Evolutionary conservation across 1,284 basidiomycete species (phyloP).

Genomic region (Sporisorium reilianum): DNA sequence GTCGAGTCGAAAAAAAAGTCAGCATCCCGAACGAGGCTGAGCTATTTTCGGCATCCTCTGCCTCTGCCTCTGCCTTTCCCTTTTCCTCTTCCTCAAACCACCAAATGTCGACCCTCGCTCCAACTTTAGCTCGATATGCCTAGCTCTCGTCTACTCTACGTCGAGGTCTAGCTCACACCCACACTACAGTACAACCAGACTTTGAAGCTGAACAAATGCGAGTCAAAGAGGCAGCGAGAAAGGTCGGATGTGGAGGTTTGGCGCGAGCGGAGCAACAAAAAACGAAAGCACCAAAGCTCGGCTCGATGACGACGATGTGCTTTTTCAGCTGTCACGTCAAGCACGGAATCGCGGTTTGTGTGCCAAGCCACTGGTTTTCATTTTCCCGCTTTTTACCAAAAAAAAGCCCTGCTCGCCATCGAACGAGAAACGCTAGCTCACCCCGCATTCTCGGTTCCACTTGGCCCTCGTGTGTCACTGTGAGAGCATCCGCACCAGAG

Average conservation of each 20-base stretch:
- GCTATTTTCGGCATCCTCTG: not conserved
- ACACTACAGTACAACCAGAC: too few species aligned
- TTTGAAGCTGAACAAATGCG: not conserved
- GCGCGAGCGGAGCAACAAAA: not conserved
- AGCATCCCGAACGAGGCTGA: not conserved
- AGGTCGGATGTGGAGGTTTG: not conserved
- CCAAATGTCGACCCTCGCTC: not conserved
- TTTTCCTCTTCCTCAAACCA: too few species aligned
- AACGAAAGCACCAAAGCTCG: not conserved
- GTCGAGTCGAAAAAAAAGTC: too few species aligned
- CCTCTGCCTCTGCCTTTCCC: not conserved
- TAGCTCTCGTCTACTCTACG: too few species aligned
- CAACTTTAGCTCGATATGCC: too few species aligned
- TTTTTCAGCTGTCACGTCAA: not conserved
- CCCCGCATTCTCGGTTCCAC: not conserved
- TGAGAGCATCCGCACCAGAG: too few species aligned
- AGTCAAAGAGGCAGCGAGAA: not conserved
- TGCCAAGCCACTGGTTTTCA: too few species aligned
- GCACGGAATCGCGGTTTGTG: too few species aligned
- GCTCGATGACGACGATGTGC: constrained; percentile 16
- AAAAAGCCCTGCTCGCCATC: too few species aligned
- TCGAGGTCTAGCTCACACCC: too few species aligned
- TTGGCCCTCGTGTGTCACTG: not conserved
- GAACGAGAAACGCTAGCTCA: not conserved
- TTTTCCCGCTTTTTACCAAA: too few species aligned